Base-by-base conservation (phyloP, 2,329 filamentous ascomycete species). In the Magnaporthiopsis poae region DNA sequence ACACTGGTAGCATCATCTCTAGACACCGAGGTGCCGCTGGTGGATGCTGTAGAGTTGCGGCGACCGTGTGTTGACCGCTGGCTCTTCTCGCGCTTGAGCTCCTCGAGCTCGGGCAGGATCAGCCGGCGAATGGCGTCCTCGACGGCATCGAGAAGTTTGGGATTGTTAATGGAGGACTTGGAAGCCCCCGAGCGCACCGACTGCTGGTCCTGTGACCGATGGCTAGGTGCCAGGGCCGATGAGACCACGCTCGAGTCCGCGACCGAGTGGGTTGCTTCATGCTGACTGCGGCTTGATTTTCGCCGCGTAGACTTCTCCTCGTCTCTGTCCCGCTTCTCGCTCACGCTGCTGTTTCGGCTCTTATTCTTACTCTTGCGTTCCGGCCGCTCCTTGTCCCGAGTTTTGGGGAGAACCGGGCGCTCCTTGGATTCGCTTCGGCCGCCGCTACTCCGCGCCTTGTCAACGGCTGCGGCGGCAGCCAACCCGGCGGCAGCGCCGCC, bases 61-160 rank as follows among this genome's bases (percentile, higher is more conserved):
- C 86, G 86, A 71, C 89, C 70, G 89, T 84, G 69, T 12, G 89
- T 87, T 11, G 46, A 56, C 3, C 46, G n/a, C 70, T 89, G 89
- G 75, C 91, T 93, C 75, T 94, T 90, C 73, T 96, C 92, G 72
- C 93, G 88, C 76, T 96, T 97, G 66, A 99, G 81, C 12, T 92
- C 91, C 71, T 92, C 94, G 61, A 99, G 82, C 76, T 99, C 94
- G 0, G 95, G 95, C 2, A 99, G 79, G 65, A 97, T 96, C 64
- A 96, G 82, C 63, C 92, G 86, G 69, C 92, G 88, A 73, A 97
- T 96, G 18, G 92, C 92, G 77, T 96, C 92, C 78, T 97, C 93
- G 3, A 97, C 93, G 0, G 92, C 95, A 73, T 95, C 91, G 2
- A 97, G 83, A 1, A 97, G 80, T 74, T 92, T 95, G 0, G 93